These are phyloP conservation scores for Psidium guajava DNA, from an alignment of 345 rosid species.

Conservation along the genomic window DNA sequence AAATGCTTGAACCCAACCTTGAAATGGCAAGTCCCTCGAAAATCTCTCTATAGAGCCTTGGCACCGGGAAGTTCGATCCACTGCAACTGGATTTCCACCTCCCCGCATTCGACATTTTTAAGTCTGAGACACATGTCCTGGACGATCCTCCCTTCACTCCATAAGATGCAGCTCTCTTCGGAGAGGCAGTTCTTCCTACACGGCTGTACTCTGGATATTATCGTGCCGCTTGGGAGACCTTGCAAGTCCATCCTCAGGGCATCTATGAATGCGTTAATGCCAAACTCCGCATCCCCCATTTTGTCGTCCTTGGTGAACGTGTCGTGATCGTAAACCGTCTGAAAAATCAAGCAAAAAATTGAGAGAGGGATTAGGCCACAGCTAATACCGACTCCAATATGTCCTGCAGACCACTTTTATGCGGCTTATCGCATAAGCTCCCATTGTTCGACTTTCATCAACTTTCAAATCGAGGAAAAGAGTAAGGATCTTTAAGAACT, in stretches of 20 bases:
- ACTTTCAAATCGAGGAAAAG: background rate
- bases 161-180: constrained; percentile 18
- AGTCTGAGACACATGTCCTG: constrained; percentile 28
- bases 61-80: constrained; percentile 26
- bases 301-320: constrained; percentile 30
- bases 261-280: constrained; percentile 16
- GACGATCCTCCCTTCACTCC: constrained; percentile 9
- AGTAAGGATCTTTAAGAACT: background rate
- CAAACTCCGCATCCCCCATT: constrained; percentile 40
- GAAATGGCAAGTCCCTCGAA: background rate
- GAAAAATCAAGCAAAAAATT: background rate
- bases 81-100: constrained; percentile 27
- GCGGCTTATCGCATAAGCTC: background rate
- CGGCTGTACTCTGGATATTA: constrained; percentile 14
- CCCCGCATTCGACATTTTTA: constrained; percentile 37
- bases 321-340: constrained; percentile 34
- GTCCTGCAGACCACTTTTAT: background rate
- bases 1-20: background rate
- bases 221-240: constrained; percentile 20
- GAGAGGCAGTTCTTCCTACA: constrained; percentile 24
- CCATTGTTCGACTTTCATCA: background rate
- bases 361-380: background rate
- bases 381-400: background rate
- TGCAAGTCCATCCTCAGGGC: constrained; percentile 22
- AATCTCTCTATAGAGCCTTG: background rate